Evolutionary conservation across 2,329 filamentous ascomycete genomes (phyloP).

Genomic region (Venturia aucupariae): DNA sequence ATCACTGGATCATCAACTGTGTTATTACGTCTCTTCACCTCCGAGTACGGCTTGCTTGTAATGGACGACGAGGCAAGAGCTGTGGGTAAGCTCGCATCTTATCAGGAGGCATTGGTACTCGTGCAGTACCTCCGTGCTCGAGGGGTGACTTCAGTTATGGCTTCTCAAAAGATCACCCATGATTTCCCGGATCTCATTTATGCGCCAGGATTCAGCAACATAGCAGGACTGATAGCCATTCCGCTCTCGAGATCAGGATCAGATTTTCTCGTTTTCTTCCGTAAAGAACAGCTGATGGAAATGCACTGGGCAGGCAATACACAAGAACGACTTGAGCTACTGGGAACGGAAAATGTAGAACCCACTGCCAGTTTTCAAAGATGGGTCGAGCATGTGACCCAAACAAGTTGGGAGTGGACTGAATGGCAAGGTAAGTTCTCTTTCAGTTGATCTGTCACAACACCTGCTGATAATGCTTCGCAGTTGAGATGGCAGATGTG

Average conservation of each 20-base stretch:
- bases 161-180: neutral
- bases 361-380: neutral
- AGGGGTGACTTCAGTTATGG: neutral
- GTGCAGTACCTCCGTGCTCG: slow-evolving; percentile 1
- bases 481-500: neutral
- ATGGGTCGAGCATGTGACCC: neutral
- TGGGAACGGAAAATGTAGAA: neutral
- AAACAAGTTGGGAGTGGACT: neutral
- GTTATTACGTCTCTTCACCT: neutral
- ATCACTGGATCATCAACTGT: neutral
- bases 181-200: neutral
- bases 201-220: neutral
- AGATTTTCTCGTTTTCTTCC: neutral
- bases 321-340: neutral
- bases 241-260: neutral
- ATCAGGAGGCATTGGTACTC: neutral
- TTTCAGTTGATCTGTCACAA: neutral
- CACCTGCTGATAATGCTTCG: neutral
- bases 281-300: slow-evolving; percentile 4
- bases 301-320: neutral
- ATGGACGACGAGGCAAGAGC: slow-evolving; percentile 3
- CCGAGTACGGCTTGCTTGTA: slow-evolving; percentile 1
- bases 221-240: neutral
- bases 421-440: neutral
- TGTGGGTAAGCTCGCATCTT: neutral